Conservation (phyloP, 768 basidiomycete genomes). For the Naganishia antarctica region DNA sequence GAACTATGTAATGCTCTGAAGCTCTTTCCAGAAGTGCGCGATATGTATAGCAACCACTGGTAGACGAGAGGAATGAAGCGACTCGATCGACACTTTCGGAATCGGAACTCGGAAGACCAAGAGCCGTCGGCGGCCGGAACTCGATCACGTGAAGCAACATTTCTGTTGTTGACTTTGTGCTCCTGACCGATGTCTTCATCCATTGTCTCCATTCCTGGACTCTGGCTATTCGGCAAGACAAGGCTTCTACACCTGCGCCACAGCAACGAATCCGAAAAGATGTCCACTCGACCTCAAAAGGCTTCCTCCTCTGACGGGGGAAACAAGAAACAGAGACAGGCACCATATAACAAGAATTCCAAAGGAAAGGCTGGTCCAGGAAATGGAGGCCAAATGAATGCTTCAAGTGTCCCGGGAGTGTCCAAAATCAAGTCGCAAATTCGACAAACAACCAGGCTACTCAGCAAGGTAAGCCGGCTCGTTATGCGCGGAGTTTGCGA, state of each 20-base stretch:
- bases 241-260: too few species aligned
- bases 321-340: constrained; percentile 20
- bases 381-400: not conserved
- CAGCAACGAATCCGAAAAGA: not conserved
- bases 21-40: too few species aligned
- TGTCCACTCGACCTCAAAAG: constrained; percentile 12
- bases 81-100: too few species aligned
- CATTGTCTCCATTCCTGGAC: too few species aligned
- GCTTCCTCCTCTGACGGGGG: constrained; percentile 5
- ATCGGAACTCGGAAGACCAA: too few species aligned
- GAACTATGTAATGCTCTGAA: too few species aligned
- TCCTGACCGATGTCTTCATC: too few species aligned
- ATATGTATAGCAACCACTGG: not conserved
- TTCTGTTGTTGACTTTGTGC: constrained; percentile 19
- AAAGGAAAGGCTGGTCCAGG: constrained; percentile 5
- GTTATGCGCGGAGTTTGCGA: constrained; percentile 50
- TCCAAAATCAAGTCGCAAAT: constrained; percentile 81
- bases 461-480: constrained; percentile 57
- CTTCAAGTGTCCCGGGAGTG: constrained; percentile 58
- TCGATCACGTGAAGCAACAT: constrained; percentile 16
- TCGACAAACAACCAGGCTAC: constrained; percentile 71
- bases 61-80: too few species aligned
- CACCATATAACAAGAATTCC: constrained; percentile 17
- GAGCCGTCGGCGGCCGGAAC: constrained; percentile 8
- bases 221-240: too few species aligned